Evolutionary conservation across 768 basidiomycete species (phyloP).

Genomic region (Hygrocybe coccinea): DNA sequence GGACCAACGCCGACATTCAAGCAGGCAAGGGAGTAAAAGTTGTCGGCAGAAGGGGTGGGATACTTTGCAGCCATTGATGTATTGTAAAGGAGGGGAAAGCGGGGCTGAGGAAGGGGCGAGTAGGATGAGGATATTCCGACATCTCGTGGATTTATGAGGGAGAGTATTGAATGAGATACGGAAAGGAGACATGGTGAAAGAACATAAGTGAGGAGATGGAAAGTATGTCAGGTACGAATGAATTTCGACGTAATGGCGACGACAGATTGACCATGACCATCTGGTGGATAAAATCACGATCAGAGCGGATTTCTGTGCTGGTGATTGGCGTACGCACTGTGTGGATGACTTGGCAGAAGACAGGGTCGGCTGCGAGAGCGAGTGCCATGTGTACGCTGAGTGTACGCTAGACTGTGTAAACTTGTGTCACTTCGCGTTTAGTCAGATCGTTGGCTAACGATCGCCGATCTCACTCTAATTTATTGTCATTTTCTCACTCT

Average conservation of each 20-base stretch:
- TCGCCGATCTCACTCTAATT: no score
- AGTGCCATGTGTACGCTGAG: background rate
- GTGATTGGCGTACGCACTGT: background rate
- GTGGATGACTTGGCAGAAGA: background rate
- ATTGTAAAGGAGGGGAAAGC: no score
- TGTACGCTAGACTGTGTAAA: no score
- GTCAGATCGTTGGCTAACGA: no score
- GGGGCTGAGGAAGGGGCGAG: conserved; percentile 5
- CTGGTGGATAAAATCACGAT: conserved; percentile 25
- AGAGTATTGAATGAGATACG: background rate
- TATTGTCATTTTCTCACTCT: no score
- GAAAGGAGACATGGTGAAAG: background rate
- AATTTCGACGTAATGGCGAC: no score
- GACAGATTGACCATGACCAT: background rate
- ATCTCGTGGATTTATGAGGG: conserved; percentile 16
- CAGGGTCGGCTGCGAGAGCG: background rate
- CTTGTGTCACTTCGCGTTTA: background rate
- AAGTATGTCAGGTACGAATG: no score
- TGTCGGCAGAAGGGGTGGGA: conserved; percentile 35
- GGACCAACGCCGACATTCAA: conserved; percentile 74
- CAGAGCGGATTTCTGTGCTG: conserved; percentile 14
- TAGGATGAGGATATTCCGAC: background rate
- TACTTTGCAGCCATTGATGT: conserved; percentile 29
- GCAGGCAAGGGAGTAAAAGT: conserved; percentile 58
- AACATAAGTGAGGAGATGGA: no score